These are phyloP conservation scores for Hymenoscyphus fructigenus DNA, from an alignment of 2,329 filamentous ascomycete species.

Conservation along the genomic window DNA sequence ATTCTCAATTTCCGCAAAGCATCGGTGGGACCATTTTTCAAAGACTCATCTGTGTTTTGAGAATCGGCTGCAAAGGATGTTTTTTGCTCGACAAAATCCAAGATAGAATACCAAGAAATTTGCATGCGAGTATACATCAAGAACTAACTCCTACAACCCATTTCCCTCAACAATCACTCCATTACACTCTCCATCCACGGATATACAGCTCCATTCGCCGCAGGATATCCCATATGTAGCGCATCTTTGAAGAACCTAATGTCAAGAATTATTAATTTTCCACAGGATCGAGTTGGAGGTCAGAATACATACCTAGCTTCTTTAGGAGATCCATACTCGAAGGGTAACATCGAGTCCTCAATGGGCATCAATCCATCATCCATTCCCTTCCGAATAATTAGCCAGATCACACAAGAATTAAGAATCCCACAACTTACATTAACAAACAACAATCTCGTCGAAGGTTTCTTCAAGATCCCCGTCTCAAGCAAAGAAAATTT, in stretches of 20 bases:
- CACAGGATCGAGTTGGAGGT: too few species aligned
- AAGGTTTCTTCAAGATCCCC: slow-evolving; percentile 55
- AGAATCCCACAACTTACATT: slow-evolving; percentile 47
- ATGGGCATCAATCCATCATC: slow-evolving; percentile 66
- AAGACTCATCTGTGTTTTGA: too few species aligned
- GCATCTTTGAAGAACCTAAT: slow-evolving; percentile 54
- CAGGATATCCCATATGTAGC: slow-evolving; percentile 68
- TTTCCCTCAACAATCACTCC: slow-evolving; percentile 2
- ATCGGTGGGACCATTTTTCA: too few species aligned
- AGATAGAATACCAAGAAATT: not conserved
- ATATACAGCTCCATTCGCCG: slow-evolving; percentile 56
- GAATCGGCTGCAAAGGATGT: too few species aligned
- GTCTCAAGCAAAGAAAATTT: slow-evolving; percentile 63
- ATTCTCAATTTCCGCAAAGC: too few species aligned
- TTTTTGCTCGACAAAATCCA: too few species aligned
- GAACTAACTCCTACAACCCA: not conserved
- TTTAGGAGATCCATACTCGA: slow-evolving; percentile 64
- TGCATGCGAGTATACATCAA: not conserved
- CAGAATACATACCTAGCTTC: slow-evolving; percentile 50
- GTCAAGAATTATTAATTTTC: not conserved
- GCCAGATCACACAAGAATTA: not conserved
- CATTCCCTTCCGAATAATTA: slow-evolving; percentile 46
- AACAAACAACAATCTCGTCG: slow-evolving; percentile 57
- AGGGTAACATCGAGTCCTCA: slow-evolving; percentile 63
- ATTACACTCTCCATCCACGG: slow-evolving; percentile 59